Evolutionary conservation across 352 stramenopile species (phyloP), one percentile per base, ranked within the genome.

Genomic region (Hyaloperonospora brassicae): DNA sequence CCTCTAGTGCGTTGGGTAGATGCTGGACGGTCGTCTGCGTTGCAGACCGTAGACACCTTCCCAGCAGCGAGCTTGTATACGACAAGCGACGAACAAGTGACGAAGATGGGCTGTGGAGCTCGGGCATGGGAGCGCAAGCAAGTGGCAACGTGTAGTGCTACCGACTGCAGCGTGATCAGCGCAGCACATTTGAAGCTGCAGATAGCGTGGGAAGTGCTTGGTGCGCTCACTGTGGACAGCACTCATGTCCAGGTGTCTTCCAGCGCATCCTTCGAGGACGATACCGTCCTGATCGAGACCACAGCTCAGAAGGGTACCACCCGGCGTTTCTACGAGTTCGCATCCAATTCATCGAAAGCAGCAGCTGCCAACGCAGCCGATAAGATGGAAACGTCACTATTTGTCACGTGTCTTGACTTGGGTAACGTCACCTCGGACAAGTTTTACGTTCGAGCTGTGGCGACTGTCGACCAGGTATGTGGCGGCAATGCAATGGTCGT

Each of bases 1-100:
- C 95, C 95, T 22, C 95, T 98, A 62, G 59, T 98, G 25, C 79
- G 79, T 10, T 93, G 79, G 82, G 68, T 90, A 5, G 56, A 81
- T 50, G 51, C 52, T 34, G 45, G 43, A 45, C 22, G 27, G n/a
- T 64, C 62, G 4, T 61, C 27, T 48, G 12, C 14, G 35, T 30
- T 27, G 52, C 35, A 48, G 42, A 54, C 35, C 13, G n/a, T 47
- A 57, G 27, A 62, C n/a, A 41, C 61, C 21, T 87, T 89, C 46
- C 70, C 72, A 1, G 62, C 67, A 4, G 76, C 76, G 7, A 71
- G 54, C 30, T 52, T 81, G 38, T 88, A 82, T 47, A 69, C 72
- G 23, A 61, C 50, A 46, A 57, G 35, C 0, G 51, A 38, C 21
- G 56, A 79, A 11, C 66, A 78, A 53, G 48, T 91, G 25, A 66